Conservation (phyloP, 768 basidiomycete genomes). For the Suillus hirtellus region DNA sequence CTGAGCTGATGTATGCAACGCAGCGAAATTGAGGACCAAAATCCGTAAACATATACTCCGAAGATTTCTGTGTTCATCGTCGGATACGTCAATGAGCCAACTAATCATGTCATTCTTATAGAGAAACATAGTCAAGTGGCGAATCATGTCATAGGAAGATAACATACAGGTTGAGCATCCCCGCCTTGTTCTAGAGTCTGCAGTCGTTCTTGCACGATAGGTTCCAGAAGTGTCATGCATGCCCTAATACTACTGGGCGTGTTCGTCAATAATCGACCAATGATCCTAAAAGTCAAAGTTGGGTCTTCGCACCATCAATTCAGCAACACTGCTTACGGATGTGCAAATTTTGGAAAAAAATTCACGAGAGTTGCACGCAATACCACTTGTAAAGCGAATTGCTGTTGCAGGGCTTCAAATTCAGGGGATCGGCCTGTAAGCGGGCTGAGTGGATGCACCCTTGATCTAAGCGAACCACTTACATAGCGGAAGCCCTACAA, state of each 20-base stretch:
- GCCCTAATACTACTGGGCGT: conserved; percentile 30
- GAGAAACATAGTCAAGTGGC: conserved; percentile 9
- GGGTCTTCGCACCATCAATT: conserved; percentile 15
- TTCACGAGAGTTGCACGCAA: conserved; percentile 33
- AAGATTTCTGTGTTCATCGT: conserved; percentile 28
- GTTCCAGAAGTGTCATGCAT: conserved; percentile 32
- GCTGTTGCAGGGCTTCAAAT: conserved; percentile 34
- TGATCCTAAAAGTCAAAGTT: conserved; percentile 26
- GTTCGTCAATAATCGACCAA: conserved; percentile 35
- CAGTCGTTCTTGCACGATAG: conserved; percentile 36
- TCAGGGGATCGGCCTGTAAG: conserved; percentile 37
- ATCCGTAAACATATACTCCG: conserved; percentile 33
- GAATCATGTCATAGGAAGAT: conserved; percentile 5
- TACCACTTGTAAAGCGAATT: conserved; percentile 37
- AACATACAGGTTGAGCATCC: conserved; percentile 35
- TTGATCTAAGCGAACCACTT: conserved; percentile 14
- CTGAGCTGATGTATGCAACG: conserved; percentile 36
- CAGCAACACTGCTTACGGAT: conserved; percentile 30
- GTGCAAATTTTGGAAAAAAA: conserved; percentile 34
- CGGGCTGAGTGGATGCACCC: conserved; percentile 9
- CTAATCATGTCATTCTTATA: conserved; percentile 40
- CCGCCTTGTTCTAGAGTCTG: conserved; percentile 27
- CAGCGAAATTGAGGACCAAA: conserved; percentile 39
- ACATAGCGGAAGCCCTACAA: conserved; percentile 42
- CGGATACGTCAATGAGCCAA: conserved; percentile 41